Evolutionary conservation across 2,329 filamentous ascomycete species (phyloP).

Genomic region (Pseudogymnoascus destructans): DNA sequence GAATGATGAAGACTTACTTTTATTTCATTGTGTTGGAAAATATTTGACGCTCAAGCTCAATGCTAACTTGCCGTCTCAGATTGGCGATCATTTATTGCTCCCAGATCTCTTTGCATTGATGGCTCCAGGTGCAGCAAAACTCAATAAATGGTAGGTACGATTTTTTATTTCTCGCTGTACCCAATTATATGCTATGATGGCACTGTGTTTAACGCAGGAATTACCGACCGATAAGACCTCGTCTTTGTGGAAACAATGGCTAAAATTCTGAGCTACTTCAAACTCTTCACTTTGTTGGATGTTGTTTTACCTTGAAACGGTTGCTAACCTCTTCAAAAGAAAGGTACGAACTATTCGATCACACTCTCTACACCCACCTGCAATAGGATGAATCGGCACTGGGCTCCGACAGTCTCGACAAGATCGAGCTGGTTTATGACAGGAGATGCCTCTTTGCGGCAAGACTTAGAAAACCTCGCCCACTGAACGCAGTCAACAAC

Average conservation of each 20-base stretch:
- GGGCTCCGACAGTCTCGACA: constrained; percentile 68
- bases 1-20: constrained; percentile 2
- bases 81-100: neutral
- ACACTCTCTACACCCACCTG: constrained; percentile 15
- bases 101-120: neutral
- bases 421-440: constrained; percentile 47
- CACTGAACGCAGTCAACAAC: constrained; percentile 51
- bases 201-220: constrained; percentile 22
- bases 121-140: neutral
- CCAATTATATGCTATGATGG: neutral
- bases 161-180: neutral
- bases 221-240: constrained; percentile 75
- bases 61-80: neutral
- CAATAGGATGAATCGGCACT: constrained; percentile 83
- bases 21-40: neutral
- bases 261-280: constrained; percentile 61
- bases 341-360: constrained; percentile 3
- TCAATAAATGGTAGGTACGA: neutral
- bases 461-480: constrained; percentile 99
- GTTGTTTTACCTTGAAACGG: neutral
- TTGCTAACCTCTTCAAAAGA: constrained; percentile 5
- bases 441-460: constrained; percentile 80
- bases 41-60: neutral
- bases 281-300: constrained; percentile 15
- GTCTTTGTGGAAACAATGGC: constrained; percentile 70